Percentiles rank a stretch among this genome's conserved stretches.
These are phyloP conservation scores for Silene uniflora DNA, from an alignment of 148 eudicot genomes.

Conservation along the genomic window DNA sequence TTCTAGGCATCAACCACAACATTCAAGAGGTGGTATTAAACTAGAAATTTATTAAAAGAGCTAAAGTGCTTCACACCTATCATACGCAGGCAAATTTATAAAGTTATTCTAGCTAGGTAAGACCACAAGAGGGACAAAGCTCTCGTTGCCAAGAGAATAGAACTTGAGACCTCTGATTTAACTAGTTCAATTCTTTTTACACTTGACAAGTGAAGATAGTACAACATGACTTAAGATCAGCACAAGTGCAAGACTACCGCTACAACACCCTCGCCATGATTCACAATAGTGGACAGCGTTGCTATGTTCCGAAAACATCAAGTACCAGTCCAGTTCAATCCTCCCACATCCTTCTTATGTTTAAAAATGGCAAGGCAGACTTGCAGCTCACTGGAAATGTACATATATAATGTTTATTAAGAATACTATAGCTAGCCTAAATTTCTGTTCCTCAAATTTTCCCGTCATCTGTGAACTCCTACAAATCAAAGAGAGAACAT, in stretches of 20 bases:
- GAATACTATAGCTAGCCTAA: neutral
- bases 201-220: neutral
- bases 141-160: neutral
- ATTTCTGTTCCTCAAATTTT: neutral
- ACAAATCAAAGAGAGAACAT: neutral
- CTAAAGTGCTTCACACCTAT: neutral
- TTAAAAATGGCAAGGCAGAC: neutral
- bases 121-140: neutral
- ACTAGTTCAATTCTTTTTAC: neutral
- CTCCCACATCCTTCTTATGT: neutral
- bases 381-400: neutral
- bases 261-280: too few species aligned
- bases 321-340: neutral
- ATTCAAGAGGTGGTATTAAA: neutral
- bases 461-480: neutral
- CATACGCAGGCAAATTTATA: neutral
- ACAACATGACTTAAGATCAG: too few species aligned
- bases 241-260: too few species aligned
- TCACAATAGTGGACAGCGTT: too few species aligned
- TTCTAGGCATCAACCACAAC: neutral
- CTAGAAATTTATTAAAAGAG: too few species aligned
- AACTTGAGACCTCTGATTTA: neutral
- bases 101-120: neutral
- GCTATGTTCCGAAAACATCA: too few species aligned
- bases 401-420: too few species aligned